Conservation (phyloP, 108 stramenopile genomes). For the Nannochloropsis granulata region DNA sequence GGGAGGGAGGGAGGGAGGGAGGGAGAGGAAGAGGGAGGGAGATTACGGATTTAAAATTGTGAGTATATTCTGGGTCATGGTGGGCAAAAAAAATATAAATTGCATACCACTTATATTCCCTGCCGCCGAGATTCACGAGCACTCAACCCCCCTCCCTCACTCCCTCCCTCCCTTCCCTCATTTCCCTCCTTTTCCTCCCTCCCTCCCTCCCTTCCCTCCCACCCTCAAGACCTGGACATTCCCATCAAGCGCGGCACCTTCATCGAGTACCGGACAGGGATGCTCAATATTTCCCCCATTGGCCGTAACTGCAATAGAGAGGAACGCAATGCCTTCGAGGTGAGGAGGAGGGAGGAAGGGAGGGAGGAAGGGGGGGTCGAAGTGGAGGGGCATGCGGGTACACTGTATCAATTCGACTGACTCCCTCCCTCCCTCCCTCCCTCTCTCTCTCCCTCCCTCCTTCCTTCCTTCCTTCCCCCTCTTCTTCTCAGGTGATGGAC, state of each 20-base stretch:
- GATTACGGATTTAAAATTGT: neutral
- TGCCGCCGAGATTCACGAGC: neutral
- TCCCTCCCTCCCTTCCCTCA: too few relatives aligned
- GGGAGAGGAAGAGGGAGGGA: neutral
- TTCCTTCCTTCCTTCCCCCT: neutral
- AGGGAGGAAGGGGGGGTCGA: neutral
- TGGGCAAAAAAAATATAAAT: too few relatives aligned
- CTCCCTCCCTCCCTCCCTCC: too few relatives aligned
- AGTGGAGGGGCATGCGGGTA: neutral
- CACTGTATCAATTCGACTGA: too few relatives aligned
- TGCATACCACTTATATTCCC: too few relatives aligned
- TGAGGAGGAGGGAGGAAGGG: conserved; percentile 37
- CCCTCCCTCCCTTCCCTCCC: neutral
- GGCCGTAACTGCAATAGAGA: conserved; percentile 92
- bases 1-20: neutral
- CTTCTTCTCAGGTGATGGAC: neutral
- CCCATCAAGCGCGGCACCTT: conserved; percentile 97
- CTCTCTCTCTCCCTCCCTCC: too few relatives aligned
- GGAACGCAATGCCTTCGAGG: conserved; percentile 95
- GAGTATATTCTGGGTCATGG: neutral
- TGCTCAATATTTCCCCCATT: conserved; percentile 98
- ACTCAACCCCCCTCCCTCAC: neutral
- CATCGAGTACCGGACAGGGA: conserved; percentile 95
- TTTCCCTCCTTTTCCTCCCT: too few relatives aligned
- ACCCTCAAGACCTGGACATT: conserved; percentile 57